Percentiles rank a stretch among this genome's conserved stretches.
Conservation (phyloP, 768 basidiomycete genomes). For the Suillus paluster region DNA sequence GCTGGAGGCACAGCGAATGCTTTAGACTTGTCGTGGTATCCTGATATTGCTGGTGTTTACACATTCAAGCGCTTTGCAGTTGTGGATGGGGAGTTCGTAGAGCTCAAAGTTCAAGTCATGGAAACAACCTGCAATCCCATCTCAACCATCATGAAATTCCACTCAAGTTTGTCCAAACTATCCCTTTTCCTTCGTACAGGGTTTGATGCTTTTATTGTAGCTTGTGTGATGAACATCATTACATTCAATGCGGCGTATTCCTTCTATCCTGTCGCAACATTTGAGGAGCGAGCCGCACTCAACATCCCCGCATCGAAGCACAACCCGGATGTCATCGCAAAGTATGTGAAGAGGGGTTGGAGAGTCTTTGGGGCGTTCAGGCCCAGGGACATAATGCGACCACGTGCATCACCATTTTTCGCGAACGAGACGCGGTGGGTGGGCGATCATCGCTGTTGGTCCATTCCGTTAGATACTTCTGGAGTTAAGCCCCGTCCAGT, state of each 20-base stretch:
- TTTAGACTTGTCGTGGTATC: conserved; percentile 5
- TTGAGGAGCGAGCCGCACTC: conserved; percentile 37
- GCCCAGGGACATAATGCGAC: neutral
- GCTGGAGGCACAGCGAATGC: accelerated
- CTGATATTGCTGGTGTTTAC: conserved; percentile 20
- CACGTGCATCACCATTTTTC: conserved; percentile 22
- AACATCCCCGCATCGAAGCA: conserved; percentile 7
- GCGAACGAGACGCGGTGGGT: conserved; percentile 31
- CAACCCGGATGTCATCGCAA: conserved; percentile 23
- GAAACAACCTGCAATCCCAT: conserved; percentile 36
- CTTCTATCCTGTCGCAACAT: conserved; percentile 47
- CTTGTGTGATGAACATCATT: conserved; percentile 51
- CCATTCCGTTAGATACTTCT: conserved; percentile 30
- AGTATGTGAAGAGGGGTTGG: conserved; percentile 47
- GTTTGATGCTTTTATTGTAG: conserved; percentile 20
- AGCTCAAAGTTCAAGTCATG: conserved; percentile 46
- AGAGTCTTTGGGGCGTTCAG: conserved; percentile 18
- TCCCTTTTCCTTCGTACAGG: neutral
- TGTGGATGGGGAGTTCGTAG: neutral
- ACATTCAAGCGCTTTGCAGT: conserved; percentile 26
- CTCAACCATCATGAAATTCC: conserved; percentile 48
- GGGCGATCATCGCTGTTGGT: conserved; percentile 36
- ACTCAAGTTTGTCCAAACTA: conserved; percentile 44
- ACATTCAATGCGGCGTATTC: conserved; percentile 44
- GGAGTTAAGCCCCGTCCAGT: conserved; percentile 17